A percentile compares a stretch with the other conserved stretches of the same genome.
Evolutionary conservation across 2,329 filamentous ascomycete species (phyloP).

Genomic region (Talaromyces sp.): DNA sequence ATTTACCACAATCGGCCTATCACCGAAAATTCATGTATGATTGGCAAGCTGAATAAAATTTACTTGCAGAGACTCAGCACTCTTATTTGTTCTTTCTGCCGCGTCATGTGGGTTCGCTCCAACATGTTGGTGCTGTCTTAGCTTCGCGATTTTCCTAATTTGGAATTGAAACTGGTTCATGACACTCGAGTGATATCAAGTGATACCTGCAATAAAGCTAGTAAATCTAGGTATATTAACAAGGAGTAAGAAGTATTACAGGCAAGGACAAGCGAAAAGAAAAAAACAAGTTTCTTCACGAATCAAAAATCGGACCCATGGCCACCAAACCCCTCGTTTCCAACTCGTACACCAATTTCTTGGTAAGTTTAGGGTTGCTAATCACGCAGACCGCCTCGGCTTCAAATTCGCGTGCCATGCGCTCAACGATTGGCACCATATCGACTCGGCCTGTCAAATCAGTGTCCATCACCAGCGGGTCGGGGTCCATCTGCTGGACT

Average conservation of each 20-base stretch:
- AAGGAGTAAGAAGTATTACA: not conserved
- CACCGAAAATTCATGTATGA: not conserved
- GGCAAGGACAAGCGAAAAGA: not conserved
- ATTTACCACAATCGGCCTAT: not conserved
- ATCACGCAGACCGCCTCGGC: constrained; percentile 71
- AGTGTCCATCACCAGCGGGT: constrained; percentile 67
- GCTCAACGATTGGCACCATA: constrained; percentile 55
- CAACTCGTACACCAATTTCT: constrained; percentile 65
- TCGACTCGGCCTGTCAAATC: constrained; percentile 53
- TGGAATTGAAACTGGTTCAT: not conserved
- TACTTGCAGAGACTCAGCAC: not conserved
- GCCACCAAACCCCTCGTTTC: constrained; percentile 64
- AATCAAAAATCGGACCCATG: constrained; percentile 73
- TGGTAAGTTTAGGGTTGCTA: constrained; percentile 65
- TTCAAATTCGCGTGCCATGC: constrained; percentile 44
- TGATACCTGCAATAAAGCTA: not conserved
- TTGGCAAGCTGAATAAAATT: not conserved
- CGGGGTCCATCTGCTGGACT: constrained; percentile 56
- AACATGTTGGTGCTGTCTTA: not conserved
- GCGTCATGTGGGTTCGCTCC: not conserved
- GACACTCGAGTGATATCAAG: not conserved
- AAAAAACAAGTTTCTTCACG: constrained; percentile 32
- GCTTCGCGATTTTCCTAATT: not conserved
- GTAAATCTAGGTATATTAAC: not conserved
- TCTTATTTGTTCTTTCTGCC: not conserved